Base-by-base conservation (phyloP, 2,329 filamentous ascomycete genomes). In the Fusarium sp. region DNA sequence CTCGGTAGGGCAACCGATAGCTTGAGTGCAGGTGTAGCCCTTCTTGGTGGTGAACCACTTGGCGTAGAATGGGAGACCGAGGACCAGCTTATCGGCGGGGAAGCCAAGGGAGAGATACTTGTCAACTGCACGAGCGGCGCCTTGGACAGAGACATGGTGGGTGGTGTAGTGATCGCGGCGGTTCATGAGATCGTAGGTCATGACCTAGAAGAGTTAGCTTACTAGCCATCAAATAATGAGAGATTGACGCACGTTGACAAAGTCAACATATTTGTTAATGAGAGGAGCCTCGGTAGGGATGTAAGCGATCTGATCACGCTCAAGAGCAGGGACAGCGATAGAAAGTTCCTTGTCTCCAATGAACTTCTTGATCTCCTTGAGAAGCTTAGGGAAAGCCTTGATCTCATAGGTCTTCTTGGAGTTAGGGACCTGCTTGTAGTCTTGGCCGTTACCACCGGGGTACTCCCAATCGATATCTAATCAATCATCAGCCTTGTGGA, bases 171-270 rank as follows among this genome's bases (percentile, higher is more conserved):
- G 87, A 76, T 92, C 88, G n/a, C 91, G 87, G 13, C 91, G 88
- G 80, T 92, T 92, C 86, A 91, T 90, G 49, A 93, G 76, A 75
- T 93, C 91, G 76, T 93, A 93, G 11, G 86, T 85, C 90, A 92
- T 92, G 68, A 93, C 80, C 79, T 81, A 6, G 0, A 0, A 8
- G 0, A 5, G 48, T 72, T 15, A 75, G 49, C 8, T 15, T 2
- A 8, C 0, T 6, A 8, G 10, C 3, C 2, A 2, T 0, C 0
- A 18, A 16, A 2, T 16, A 2, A 9, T 4, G 4, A 15, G 9
- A 22, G 8, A 6, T 29, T 5, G 2, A 12, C 70, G 59, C 47
- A 80, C 80, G 51, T 92, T 92, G 74, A 92, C 82, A 74, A 89
- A 90, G 75, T 93, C 89, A 20, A 92, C 84, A 3, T 83, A 82